Evolutionary conservation across 1,139 yeast genomes (phyloP).

Genomic region (Yamadazyma buinensis): DNA sequence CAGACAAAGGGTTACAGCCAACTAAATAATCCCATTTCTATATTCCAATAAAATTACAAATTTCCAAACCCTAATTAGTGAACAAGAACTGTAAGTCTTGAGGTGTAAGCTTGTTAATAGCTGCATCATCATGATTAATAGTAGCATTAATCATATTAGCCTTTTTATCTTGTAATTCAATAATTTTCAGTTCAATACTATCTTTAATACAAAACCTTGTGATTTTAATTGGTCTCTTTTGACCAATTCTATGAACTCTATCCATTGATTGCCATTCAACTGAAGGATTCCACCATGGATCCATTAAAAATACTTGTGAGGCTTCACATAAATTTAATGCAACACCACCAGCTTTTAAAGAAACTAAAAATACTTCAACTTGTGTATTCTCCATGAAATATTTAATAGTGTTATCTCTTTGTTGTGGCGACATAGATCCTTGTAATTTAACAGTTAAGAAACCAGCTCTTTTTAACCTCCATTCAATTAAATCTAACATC

Average conservation of each 20-base stretch:
- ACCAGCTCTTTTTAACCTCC: conserved; percentile 93
- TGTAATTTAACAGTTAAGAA: conserved; percentile 89
- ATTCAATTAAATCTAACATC: conserved; percentile 91
- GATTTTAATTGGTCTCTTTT: conserved; percentile 89
- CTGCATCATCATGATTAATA: conserved; percentile 85
- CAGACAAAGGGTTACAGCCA: too few species aligned
- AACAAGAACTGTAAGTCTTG: conserved; percentile 93
- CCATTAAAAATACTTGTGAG: conserved; percentile 89
- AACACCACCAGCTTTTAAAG: conserved; percentile 97
- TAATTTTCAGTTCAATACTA: conserved; percentile 92
- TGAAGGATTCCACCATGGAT: conserved; percentile 99
- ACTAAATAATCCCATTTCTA: too few species aligned
- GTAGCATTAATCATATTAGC: conserved; percentile 98
- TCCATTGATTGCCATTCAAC: conserved; percentile 99
- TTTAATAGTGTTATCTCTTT: conserved; percentile 85
- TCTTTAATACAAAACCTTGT: conserved; percentile 92
- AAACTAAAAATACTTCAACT: conserved; percentile 90
- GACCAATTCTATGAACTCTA: conserved; percentile 96
- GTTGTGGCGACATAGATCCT: conserved; percentile 96
- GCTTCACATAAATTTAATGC: conserved; percentile 96
- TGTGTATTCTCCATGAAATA: conserved; percentile 88
- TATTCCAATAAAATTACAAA: too few species aligned
- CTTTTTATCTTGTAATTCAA: conserved; percentile 93
- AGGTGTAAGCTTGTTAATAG: conserved; percentile 82
- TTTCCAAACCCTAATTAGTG: conserved; percentile 52